Evolutionary conservation across 805 yeast genomes (phyloP).

Genomic region (Ascoidea rubescens): DNA sequence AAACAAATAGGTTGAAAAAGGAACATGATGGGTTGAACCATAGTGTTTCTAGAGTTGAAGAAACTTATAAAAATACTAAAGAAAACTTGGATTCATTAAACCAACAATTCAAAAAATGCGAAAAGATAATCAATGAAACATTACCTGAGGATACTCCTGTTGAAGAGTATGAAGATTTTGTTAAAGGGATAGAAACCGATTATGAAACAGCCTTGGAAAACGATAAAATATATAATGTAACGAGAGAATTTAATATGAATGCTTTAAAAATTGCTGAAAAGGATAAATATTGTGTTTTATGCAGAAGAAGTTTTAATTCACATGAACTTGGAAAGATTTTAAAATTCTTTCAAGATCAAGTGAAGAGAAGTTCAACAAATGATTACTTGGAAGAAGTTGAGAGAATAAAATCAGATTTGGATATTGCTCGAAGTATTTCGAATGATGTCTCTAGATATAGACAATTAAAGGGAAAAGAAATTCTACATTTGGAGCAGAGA

Average conservation of each 20-base stretch:
- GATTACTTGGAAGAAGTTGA: conserved; percentile 13
- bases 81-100: conserved; percentile 9
- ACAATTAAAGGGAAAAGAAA: conserved; percentile 2
- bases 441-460: conserved; percentile 3
- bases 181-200: conserved; percentile 47
- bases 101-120: conserved; percentile 7
- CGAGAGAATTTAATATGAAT: conserved; percentile 51
- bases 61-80: conserved; percentile 6
- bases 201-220: conserved; percentile 49
- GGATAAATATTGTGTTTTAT: conserved; percentile 52
- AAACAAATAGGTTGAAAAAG: conserved; percentile 8
- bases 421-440: conserved; percentile 3
- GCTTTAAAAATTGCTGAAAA: conserved; percentile 53
- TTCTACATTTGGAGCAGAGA: conserved; percentile 6
- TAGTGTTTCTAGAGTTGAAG: conserved; percentile 12
- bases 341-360: conserved; percentile 3
- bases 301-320: conserved; percentile 49
- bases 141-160: conserved; percentile 28
- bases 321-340: conserved; percentile 11
- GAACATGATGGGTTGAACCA: conserved; percentile 9
- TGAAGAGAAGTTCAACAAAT: conserved; percentile 5
- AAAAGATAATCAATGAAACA: conserved; percentile 14
- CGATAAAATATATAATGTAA: conserved; percentile 53
- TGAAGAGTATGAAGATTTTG: conserved; percentile 33
- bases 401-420: conserved; percentile 17